Base-by-base conservation (phyloP, 176 grass and related monocot genomes). In the Triticum dicoccoides region DNA sequence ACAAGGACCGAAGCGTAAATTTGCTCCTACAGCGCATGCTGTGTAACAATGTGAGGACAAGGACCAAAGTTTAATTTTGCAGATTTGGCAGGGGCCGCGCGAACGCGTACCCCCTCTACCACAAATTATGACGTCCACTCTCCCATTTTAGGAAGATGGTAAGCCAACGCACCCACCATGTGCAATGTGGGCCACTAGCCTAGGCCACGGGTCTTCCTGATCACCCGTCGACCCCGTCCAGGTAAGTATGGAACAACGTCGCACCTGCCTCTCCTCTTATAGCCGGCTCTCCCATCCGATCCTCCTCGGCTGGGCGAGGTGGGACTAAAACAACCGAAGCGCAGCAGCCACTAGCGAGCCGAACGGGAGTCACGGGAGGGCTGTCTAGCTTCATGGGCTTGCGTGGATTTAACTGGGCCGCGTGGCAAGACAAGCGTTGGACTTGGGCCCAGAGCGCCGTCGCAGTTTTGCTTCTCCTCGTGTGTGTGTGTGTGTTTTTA, bases 121-220 rank as follows among this genome's bases (percentile, higher is more conserved):
- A 89, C 77, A 94, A 92, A 92, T 92, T 77, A 77, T 90, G 84
- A 94, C 89, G 64, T 79, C 89, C 92, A 89, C 18, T 88, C 89
- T 89, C 80, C 86, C 75, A 15, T 77, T 87, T 87, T 78, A 2
- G 13, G 2, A 13, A 76, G 73, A 76, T 76, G 25, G 73, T 76
- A 76, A 29, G 7, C 77, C 85, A 91, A 3, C 89, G 62, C 85
- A 13, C 49, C 69, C 29, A 25, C 89, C n/a, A 71, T 9, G 89
- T 91, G 89, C 82, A 85, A 91, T 88, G 69, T 44, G 25, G 30
- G 76, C 82, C 86, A 80, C 9, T 88, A n/a, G 29, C 62, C 86
- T 88, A 91, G 85, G 77, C 89, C 73, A 91, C 82, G 56, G 2
- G 23, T 61, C 51, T 77, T 85, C 37, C 3, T 91, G 89, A 91